phyloP scores from a whole-genome alignment of 805 yeast species.

The Yamadazyma kitorensis region DNA sequence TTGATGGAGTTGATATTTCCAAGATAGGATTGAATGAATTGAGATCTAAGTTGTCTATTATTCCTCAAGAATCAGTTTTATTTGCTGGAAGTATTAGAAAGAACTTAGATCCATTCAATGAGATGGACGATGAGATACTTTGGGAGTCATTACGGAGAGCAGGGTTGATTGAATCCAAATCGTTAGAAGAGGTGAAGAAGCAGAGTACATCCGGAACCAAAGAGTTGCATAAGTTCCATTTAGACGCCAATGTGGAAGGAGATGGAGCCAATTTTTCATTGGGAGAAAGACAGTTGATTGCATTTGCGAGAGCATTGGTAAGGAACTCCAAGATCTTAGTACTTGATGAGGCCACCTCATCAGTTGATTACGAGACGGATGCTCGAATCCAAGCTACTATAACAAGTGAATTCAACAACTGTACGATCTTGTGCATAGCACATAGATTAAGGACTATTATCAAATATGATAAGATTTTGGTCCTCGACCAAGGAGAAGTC shows the following conservation, averaged over 20 bases:
- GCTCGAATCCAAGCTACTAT: slow-evolving; percentile 75
- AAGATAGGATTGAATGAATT: slow-evolving; percentile 51
- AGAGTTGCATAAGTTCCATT: slow-evolving; percentile 35
- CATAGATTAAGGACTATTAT: slow-evolving; percentile 76
- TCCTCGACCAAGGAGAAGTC: slow-evolving; percentile 76
- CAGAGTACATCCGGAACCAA: slow-evolving; percentile 23
- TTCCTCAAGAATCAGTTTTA: slow-evolving; percentile 70
- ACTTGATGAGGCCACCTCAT: slow-evolving; percentile 79
- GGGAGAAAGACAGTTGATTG: slow-evolving; percentile 75
- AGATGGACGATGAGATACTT: slow-evolving; percentile 46
- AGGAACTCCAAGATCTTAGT: slow-evolving; percentile 73
- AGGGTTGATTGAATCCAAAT: slow-evolving; percentile 44
- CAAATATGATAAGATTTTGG: slow-evolving; percentile 73
- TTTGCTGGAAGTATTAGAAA: slow-evolving; percentile 56
- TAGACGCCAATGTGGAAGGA: slow-evolving; percentile 51
- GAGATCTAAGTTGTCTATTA: slow-evolving; percentile 58
- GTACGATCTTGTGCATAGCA: slow-evolving; percentile 84
- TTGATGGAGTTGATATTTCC: slow-evolving; percentile 58
- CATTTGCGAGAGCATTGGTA: slow-evolving; percentile 80
- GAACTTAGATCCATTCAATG: slow-evolving; percentile 61
- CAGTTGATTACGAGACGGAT: slow-evolving; percentile 85
- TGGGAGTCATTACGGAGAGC: slow-evolving; percentile 60
- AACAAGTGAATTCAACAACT: slow-evolving; percentile 57
- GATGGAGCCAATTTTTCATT: slow-evolving; percentile 71
- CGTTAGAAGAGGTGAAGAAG: slow-evolving; percentile 20